Conservation (phyloP, 192 early-diverging fungal species). For the Coemansia sp. region DNA sequence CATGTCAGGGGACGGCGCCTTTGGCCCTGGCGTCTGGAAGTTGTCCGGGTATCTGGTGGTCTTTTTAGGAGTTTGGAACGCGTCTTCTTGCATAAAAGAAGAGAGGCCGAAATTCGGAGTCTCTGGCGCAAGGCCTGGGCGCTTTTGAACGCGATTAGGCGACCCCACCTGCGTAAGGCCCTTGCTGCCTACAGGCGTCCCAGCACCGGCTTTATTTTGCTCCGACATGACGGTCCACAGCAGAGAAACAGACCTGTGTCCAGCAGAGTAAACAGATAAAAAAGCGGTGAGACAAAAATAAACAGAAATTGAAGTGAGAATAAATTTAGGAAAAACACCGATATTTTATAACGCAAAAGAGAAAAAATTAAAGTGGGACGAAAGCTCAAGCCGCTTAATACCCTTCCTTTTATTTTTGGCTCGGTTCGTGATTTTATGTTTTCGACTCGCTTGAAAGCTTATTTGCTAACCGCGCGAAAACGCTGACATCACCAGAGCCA, state of each 20-base stretch:
- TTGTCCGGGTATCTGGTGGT: neutral
- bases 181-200: conserved; percentile 34
- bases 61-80: neutral
- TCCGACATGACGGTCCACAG: conserved; percentile 11
- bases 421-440: too few relatives aligned
- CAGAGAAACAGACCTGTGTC: neutral
- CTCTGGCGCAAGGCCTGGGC: neutral
- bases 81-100: neutral
- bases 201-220: neutral
- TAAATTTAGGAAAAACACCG: neutral
- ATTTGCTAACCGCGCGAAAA: neutral
- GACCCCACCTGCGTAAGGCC: conserved; percentile 47
- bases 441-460: too few relatives aligned
- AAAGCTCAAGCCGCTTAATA: too few relatives aligned
- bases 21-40: conserved; percentile 4
- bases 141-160: conserved; percentile 39
- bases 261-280: too few relatives aligned
- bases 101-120: neutral
- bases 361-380: too few relatives aligned
- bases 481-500: neutral
- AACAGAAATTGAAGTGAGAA: neutral
- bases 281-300: neutral
- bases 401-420: conserved; percentile 6
- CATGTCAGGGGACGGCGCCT: neutral
- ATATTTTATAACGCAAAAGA: too few relatives aligned